Evolutionary conservation across 2,329 filamentous ascomycete genomes (phyloP), one percentile per base, ranked within the genome.

Genomic region (Pestalotiopsis sp.): DNA sequence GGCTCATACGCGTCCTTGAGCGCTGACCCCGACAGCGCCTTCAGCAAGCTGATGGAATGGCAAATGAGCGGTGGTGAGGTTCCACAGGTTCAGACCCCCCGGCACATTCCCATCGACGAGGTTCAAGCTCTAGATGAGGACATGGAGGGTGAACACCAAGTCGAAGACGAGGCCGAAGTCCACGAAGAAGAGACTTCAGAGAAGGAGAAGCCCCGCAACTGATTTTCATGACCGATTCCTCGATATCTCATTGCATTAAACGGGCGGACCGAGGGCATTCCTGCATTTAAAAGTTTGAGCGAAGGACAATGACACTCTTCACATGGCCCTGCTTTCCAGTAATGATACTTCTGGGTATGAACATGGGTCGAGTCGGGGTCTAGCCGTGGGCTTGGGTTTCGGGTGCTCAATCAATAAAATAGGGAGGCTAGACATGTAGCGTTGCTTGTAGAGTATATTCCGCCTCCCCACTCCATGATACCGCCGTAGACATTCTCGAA

Each of bases 1-100:
- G 96, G 96, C 68, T 92, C 91, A 69, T 99, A 97, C 79, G 83
- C 86, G 27, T 88, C 94, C 72, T 87, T 99, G 25, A 92, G 91
- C 66, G 85, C 87, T 4, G 89, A 94, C 69, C 87, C 88, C 17
- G 84, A 92, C 11, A 97, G 95, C 66, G 94, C 95, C 2, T 99
- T 99, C 78, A 95, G 91, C 75, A 96, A 92, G 82, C 85, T 99
- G 66, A 99, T 99, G 96, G 95, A 98, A 81, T 98, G 95, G 95
- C 96, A 99, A 82, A 93, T 98, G 89, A 96, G 88, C 75, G 95
- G 95, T 13, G 92, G 92, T 9, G 94, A 97, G 68, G 76, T 85
- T 9, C 79, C 84, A 0, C 79, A 85, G 4, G 82, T 77, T 72
- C 23, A 77, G 70, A 62, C 76, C 72, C 25, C 78, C 76, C n/a